phyloP scores from a whole-genome alignment of 2,329 filamentous ascomycete genomes.

The Cercospora sp. region DNA sequence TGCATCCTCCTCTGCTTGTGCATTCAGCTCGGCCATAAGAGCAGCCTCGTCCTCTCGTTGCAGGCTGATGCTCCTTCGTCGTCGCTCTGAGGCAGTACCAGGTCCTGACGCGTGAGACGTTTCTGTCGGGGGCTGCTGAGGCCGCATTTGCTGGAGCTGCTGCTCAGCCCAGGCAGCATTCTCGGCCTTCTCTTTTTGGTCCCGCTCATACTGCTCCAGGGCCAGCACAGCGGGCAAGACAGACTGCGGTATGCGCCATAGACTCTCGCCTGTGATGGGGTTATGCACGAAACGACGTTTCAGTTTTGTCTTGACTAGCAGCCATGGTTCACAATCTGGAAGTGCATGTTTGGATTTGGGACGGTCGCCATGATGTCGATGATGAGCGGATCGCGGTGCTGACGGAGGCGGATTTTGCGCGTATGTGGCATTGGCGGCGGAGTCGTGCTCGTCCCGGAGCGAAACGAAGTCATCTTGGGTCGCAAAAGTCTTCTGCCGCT shows the following conservation, averaged over 20 bases:
- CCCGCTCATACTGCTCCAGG: constrained; percentile 71
- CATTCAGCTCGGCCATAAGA: constrained; percentile 38
- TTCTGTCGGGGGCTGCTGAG: constrained; percentile 16
- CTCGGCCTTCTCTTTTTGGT: constrained; percentile 55
- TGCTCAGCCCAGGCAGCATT: constrained; percentile 39
- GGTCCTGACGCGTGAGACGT: constrained; percentile 26
- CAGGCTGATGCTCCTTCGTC: constrained; percentile 37
- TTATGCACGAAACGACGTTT: constrained; percentile 91
- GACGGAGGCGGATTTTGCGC: background rate
- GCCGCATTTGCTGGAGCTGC: constrained; percentile 35
- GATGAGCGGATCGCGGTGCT: background rate
- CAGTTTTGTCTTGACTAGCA: constrained; percentile 89
- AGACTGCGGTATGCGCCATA: constrained; percentile 91
- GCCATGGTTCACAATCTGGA: constrained; percentile 80
- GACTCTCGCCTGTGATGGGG: constrained; percentile 78
- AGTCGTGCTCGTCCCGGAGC: constrained; percentile 26
- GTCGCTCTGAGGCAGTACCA: constrained; percentile 23
- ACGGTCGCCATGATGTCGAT: constrained; percentile 60
- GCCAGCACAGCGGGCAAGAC: constrained; percentile 72
- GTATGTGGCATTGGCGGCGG: background rate
- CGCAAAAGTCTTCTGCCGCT: constrained; percentile 29
- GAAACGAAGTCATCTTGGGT: constrained; percentile 34
- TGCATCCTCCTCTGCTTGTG: constrained; percentile 38
- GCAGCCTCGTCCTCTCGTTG: constrained; percentile 41
- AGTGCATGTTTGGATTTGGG: constrained; percentile 79